Percentiles rank a stretch among this genome's conserved stretches.
These are phyloP conservation scores for Hebeloma cylindrosporum DNA, from an alignment of 768 basidiomycete species.

Conservation along the genomic window DNA sequence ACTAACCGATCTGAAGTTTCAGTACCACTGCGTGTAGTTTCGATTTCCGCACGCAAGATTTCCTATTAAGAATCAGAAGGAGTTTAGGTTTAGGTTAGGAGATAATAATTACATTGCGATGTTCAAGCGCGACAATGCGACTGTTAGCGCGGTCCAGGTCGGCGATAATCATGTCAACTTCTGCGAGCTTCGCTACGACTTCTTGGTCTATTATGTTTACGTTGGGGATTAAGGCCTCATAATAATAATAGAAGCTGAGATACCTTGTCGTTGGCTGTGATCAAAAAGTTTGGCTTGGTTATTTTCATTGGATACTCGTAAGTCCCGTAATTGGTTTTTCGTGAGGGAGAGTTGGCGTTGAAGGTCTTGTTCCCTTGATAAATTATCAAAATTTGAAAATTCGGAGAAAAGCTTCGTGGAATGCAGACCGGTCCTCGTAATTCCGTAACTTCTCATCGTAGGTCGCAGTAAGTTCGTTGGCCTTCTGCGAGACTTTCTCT, in stretches of 20 bases:
- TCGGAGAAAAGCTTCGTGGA: background rate
- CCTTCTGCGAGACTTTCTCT: slow-evolving; percentile 88
- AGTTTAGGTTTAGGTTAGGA: background rate
- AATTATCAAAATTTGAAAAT: no score
- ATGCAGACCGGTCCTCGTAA: slow-evolving; percentile 86
- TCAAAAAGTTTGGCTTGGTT: slow-evolving; percentile 92
- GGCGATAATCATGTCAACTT: slow-evolving; percentile 92
- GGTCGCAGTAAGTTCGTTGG: slow-evolving; percentile 94
- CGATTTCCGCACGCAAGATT: slow-evolving; percentile 93
- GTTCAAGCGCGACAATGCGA: slow-evolving; percentile 87
- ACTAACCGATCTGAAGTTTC: slow-evolving; percentile 69
- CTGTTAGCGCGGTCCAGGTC: slow-evolving; percentile 96
- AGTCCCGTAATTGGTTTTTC: slow-evolving; percentile 85
- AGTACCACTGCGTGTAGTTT: slow-evolving; percentile 78
- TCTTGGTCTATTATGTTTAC: slow-evolving; percentile 92
- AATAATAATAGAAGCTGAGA: background rate
- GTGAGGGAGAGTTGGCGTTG: slow-evolving; percentile 88
- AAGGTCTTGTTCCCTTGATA: slow-evolving; percentile 94
- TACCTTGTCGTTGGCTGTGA: slow-evolving; percentile 88
- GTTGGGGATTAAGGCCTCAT: no score
- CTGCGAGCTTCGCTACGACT: slow-evolving; percentile 83
- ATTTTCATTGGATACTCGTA: slow-evolving; percentile 88
- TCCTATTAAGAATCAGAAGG: slow-evolving; percentile 51
- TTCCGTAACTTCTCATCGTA: slow-evolving; percentile 96
- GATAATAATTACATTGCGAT: slow-evolving; percentile 71